A percentile compares a stretch with the other conserved stretches of the same genome.
phyloP scores from a whole-genome alignment of 176 grass and related monocot genomes.

The Neostapfia colusana region DNA sequence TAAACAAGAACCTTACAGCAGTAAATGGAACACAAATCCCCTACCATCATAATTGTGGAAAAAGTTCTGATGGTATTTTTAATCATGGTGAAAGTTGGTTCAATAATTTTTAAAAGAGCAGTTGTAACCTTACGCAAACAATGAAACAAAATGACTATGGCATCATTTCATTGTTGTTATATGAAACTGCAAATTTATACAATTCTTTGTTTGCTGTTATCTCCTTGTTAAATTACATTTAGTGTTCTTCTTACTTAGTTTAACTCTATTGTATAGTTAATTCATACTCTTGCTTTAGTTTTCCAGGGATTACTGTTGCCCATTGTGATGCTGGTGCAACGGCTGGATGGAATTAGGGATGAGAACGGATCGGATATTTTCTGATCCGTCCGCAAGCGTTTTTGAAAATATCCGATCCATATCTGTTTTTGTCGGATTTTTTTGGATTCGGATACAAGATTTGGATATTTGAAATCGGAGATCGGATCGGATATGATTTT shows the following conservation, averaged over 20 bases:
- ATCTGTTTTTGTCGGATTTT: no score
- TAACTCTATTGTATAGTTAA: neutral
- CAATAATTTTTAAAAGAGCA: neutral
- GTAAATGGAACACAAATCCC: neutral
- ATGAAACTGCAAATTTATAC: neutral
- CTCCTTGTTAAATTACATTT: neutral
- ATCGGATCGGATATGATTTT: no score
- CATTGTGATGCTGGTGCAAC: slow-evolving; percentile 78
- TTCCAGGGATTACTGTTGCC: slow-evolving; percentile 62
- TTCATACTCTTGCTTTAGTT: slow-evolving; percentile 45
- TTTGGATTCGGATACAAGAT: no score
- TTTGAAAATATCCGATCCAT: no score
- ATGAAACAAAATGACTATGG: neutral
- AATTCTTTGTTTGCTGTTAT: neutral
- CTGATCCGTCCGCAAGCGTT: no score
- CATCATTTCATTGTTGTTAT: slow-evolving; percentile 13
- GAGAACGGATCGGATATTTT: no score
- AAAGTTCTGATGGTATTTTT: neutral
- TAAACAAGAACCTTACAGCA: neutral
- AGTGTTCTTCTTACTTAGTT: neutral
- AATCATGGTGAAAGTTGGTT: neutral
- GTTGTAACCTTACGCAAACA: no score
- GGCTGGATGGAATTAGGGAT: no score
- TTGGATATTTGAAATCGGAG: no score
- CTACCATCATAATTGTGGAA: no score